Base-by-base conservation (phyloP, 2,329 filamentous ascomycete species). In the Cladosporium sp. region DNA sequence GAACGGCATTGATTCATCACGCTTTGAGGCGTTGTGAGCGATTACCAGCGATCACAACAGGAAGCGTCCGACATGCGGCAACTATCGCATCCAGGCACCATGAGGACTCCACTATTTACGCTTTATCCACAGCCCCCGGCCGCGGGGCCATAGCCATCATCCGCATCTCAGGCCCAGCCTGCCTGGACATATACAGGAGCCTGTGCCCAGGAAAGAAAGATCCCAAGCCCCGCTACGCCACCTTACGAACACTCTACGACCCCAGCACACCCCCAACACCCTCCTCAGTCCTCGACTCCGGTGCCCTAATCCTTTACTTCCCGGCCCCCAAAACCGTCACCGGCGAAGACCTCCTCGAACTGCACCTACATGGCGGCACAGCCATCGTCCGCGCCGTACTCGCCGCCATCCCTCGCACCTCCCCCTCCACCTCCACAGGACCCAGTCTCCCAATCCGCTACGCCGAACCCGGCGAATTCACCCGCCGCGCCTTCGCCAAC, bases 401-500 rank as follows among this genome's bases (percentile, higher is more conserved):
- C 2, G 73, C 80, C 19, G 89, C 90, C 4, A 87, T 98, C 53
- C 61, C 62, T 55, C 10, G 13, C 9, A 41, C 37, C 2, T 32
- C 42, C 4, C 10, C n/a, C 16, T 41, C 45, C 32, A 37, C 46
- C 44, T 32, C 32, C 16, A 59, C 13, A 43, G 60, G 49, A 13
- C 41, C 33, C 33, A 14, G 32, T 19, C 22, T 28, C 22, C 53
- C 19, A 8, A 83, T 95, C 54, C 87, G 90, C 31, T 95, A 95
- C 66, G 93, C 93, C 2, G 92, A 96, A 65, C 86, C 93, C 0
- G 93, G 93, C 52, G 93, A 98, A 67, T 98, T 98, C 69, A 98
- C 93, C 3, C 84, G 85, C 56, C 84, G 93, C 35, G 91, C 93
- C 4, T 98, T 98, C 64, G 77, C 91, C 66, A 93, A 96, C 66